These are phyloP conservation scores for Sphagnum tenellum DNA, from an alignment of 225 moss, liverwort and hornwort genomes.

Conservation along the genomic window DNA sequence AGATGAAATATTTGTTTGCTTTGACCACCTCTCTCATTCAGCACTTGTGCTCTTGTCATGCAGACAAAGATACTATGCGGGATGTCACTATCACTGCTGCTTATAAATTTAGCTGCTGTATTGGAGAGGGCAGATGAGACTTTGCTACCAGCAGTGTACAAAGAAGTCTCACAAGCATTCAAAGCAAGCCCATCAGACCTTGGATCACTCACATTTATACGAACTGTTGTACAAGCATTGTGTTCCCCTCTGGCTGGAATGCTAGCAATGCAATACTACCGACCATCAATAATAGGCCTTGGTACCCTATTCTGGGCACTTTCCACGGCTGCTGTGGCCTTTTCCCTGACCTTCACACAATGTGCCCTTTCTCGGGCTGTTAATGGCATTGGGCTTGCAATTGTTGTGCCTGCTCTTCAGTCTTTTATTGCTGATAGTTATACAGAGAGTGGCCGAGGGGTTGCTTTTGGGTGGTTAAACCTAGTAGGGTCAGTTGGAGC, in stretches of 20 bases:
- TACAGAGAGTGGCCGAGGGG: conserved; percentile 69
- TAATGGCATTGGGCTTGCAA: conserved; percentile 88
- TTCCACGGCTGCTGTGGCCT: conserved; percentile 77
- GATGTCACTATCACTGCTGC: conserved; percentile 56
- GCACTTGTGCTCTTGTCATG: not conserved
- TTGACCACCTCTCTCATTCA: no score
- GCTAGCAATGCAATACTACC: conserved; percentile 82
- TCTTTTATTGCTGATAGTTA: conserved; percentile 95
- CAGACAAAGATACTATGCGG: conserved; percentile 60
- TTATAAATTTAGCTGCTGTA: conserved; percentile 85
- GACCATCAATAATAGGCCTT: conserved; percentile 88
- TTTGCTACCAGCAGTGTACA: conserved; percentile 90
- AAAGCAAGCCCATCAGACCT: conserved; percentile 84
- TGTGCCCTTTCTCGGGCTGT: conserved; percentile 76
- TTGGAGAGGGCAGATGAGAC: conserved; percentile 85
- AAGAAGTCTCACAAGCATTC: conserved; percentile 83
- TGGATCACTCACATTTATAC: conserved; percentile 85
- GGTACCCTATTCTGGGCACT: conserved; percentile 91
- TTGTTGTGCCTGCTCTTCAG: conserved; percentile 91
- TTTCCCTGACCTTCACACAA: conserved; percentile 60
- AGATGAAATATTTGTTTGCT: no score
- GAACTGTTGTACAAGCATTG: conserved; percentile 74
- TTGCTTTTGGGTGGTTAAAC: conserved; percentile 93
- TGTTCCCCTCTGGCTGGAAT: conserved; percentile 87
- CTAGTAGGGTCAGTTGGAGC: conserved; percentile 77